Evolutionary conservation across 306 rosid species (phyloP), one percentile per base, ranked within the genome.

Genomic region (Dicorynia guianensis): DNA sequence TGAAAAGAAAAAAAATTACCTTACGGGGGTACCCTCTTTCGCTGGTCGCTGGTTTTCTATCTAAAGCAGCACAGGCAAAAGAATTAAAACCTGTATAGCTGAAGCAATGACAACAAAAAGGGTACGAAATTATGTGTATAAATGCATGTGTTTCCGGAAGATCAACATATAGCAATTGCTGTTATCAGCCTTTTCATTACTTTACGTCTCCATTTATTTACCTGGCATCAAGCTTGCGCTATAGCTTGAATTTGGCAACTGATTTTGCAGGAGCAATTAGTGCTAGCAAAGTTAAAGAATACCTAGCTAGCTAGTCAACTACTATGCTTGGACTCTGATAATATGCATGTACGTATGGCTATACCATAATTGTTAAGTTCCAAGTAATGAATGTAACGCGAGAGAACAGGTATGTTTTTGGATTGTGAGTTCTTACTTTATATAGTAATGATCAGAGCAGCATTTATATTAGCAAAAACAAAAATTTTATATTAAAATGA

Each of bases 121-220:
- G 0, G 13, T 53, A 3, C 2, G 50, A 76, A 48, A 44, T 50
- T 47, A 56, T 25, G 2, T 25, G 30, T 50, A 55, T 8, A 43
- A 3, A 25, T 15, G 13, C 50, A 57, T 25, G 14, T 5, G 30
- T 2, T 25, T 25, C 30, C 30, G 1, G 30, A 25, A 25, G 30
- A 25, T 25, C 30, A 25, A 25, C 30, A 25, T 25, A 25, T 25
- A 25, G 30, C 2, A 25, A 25, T 25, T 25, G 30, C 30, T 25
- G 0, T 53, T n/a, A 69, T 78, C 17, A 64, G 59, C 52, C 35
- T 80, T 59, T 64, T 69, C 69, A 54, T 75, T 81, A 25, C 30
- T 25, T 25, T 25, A 25, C 19, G 55, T 35, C 18, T 33, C 25
- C 25, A 20, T 36, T 33, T 44, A 53, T 62, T 40, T n/a, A 36